Conservation (phyloP, 352 stramenopile genomes). For the Globisporangium apiculatum region DNA sequence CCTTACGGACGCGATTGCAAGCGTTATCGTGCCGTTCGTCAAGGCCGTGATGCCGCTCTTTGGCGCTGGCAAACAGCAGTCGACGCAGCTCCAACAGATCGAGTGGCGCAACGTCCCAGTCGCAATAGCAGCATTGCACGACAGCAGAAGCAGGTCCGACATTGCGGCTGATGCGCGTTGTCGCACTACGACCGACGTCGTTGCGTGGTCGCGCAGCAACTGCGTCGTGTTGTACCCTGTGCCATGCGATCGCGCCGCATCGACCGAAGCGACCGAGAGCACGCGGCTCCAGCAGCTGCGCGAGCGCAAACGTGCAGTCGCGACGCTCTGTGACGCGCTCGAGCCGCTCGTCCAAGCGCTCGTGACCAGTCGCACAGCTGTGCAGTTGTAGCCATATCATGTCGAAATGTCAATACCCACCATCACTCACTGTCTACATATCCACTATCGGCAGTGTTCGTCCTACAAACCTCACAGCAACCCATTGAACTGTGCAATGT, state of each 20-base stretch:
- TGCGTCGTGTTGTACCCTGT: slow-evolving; percentile 29
- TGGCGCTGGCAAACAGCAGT: neutral
- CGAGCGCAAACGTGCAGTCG: slow-evolving; percentile 9
- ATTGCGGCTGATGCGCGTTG: neutral
- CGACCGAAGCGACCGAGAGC: slow-evolving; percentile 6
- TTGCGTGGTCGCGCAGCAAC: slow-evolving; percentile 21
- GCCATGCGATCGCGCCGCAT: neutral
- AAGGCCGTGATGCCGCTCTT: slow-evolving; percentile 10
- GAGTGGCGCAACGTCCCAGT: slow-evolving; percentile 10
- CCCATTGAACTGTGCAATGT: slow-evolving; percentile 35
- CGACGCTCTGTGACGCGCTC: slow-evolving; percentile 17
- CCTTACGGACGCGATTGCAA: slow-evolving; percentile 5
- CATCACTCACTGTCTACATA: too few species aligned
- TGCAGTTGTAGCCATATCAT: too few species aligned
- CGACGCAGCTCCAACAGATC: slow-evolving; percentile 11
- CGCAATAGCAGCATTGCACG: neutral
- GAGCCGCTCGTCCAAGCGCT: slow-evolving; percentile 24
- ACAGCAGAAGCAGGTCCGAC: neutral
- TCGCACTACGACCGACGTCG: slow-evolving; percentile 5
- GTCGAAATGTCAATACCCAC: too few species aligned
- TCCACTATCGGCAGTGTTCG: too few species aligned
- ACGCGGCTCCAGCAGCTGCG: neutral
- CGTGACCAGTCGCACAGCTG: slow-evolving; percentile 5
- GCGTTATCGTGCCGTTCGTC: slow-evolving; percentile 8
- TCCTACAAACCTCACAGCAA: slow-evolving; percentile 15